Conservation (phyloP, 2,329 filamentous ascomycete species). For the Cytospora piceae region DNA sequence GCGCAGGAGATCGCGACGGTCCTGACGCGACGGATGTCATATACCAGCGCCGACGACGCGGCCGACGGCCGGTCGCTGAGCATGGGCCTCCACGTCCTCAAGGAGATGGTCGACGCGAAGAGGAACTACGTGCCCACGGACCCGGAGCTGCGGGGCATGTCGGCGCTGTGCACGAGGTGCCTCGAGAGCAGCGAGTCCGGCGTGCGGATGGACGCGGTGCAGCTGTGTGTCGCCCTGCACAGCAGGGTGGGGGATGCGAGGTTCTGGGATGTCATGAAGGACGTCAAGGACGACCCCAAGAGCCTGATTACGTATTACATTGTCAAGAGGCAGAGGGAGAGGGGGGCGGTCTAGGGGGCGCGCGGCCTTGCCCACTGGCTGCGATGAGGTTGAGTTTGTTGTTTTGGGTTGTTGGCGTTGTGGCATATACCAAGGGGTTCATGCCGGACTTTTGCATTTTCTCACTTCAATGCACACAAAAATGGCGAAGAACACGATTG, state of each 20-base stretch:
- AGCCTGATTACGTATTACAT: constrained; percentile 82
- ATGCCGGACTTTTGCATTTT: neutral
- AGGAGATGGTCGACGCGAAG: constrained; percentile 58
- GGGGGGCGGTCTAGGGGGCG: constrained; percentile 19
- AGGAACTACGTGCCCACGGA: constrained; percentile 54
- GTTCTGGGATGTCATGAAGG: constrained; percentile 72
- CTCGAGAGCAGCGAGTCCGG: constrained; percentile 64
- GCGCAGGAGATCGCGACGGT: constrained; percentile 62
- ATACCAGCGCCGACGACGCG: constrained; percentile 47
- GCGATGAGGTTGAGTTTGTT: constrained; percentile 1
- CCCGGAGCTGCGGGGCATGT: constrained; percentile 55
- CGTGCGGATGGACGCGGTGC: constrained; percentile 75
- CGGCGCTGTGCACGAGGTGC: constrained; percentile 57
- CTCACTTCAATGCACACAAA: neutral
- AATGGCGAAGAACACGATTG: neutral
- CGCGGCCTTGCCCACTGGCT: neutral
- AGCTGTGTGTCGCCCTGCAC: constrained; percentile 76
- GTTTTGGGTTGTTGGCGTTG: neutral
- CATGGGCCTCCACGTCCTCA: constrained; percentile 68
- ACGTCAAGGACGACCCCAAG: constrained; percentile 71
- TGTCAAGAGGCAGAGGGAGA: constrained; percentile 68
- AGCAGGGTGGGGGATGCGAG: constrained; percentile 58
- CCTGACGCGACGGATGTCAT: constrained; percentile 54
- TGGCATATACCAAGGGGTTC: constrained; percentile 2
- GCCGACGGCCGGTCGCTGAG: constrained; percentile 58